These are phyloP conservation scores for Epichloe festucae DNA, from an alignment of 2,329 filamentous ascomycete genomes.

Conservation along the genomic window DNA sequence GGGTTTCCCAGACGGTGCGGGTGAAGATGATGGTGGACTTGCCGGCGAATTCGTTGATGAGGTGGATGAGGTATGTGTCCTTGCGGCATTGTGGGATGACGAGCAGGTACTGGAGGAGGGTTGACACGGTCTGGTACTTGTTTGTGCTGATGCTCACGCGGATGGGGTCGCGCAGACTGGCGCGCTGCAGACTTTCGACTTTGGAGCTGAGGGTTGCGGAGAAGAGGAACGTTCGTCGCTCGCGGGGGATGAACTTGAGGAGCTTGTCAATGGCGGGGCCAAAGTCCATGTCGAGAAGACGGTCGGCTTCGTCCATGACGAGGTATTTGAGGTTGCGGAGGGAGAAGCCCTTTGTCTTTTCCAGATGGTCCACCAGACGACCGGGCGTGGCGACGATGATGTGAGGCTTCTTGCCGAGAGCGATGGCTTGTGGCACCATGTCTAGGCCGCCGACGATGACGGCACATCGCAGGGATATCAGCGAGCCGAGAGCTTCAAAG, in stretches of 20 bases:
- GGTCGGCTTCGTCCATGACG: conserved; percentile 90
- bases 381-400: conserved; percentile 88
- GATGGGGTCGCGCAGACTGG: conserved; percentile 72
- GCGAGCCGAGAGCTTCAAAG: conserved; percentile 75
- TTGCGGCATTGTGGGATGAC: conserved; percentile 81
- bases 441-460: conserved; percentile 90
- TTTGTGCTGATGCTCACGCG: conserved; percentile 68
- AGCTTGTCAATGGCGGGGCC: conserved; percentile 88
- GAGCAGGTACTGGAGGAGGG: conserved; percentile 72
- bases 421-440: conserved; percentile 84
- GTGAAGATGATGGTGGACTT: conserved; percentile 84
- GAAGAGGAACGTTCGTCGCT: conserved; percentile 76
- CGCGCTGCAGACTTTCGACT: conserved; percentile 83
- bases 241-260: conserved; percentile 76
- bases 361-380: conserved; percentile 77
- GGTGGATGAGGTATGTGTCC: conserved; percentile 76
- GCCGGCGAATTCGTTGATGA: conserved; percentile 79
- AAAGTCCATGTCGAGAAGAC: conserved; percentile 87
- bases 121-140: conserved; percentile 86
- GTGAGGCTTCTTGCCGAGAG: conserved; percentile 90
- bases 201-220: conserved; percentile 90
- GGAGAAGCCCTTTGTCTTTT: conserved; percentile 95
- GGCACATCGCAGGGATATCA: conserved; percentile 77
- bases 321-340: conserved; percentile 71
- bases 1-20: conserved; percentile 80